phyloP scores from a whole-genome alignment of 305 asterid genomes.

The Solanum hybrid region DNA sequence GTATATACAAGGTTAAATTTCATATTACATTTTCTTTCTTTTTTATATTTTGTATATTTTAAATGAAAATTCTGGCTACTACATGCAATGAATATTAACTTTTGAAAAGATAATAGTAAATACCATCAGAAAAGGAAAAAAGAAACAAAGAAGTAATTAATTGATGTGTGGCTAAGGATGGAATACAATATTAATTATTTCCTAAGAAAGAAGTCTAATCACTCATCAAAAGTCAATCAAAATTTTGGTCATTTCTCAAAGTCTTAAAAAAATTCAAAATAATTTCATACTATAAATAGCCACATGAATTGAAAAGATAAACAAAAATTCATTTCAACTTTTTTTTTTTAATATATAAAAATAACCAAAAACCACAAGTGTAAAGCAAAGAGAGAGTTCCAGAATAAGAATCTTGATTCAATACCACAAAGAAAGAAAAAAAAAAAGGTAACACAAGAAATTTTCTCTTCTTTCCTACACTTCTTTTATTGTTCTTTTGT shows the following conservation, averaged over 20 bases:
- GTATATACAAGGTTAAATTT: not conserved
- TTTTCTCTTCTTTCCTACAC: not conserved
- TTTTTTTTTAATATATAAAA: not conserved
- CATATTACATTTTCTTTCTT: not conserved
- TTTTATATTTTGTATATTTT: not conserved
- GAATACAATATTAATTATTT: constrained; percentile 8
- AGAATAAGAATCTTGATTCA: not conserved
- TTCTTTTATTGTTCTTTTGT: not conserved
- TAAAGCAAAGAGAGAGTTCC: not conserved
- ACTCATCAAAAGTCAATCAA: constrained; percentile 58
- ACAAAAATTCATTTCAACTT: constrained; percentile 37
- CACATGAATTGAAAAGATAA: constrained; percentile 27
- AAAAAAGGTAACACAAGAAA: not conserved
- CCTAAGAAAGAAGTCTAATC: constrained; percentile 48
- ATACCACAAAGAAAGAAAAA: not conserved
- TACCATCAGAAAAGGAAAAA: not conserved
- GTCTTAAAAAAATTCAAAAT: not conserved
- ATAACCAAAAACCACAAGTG: not conserved
- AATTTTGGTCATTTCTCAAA: constrained; percentile 26
- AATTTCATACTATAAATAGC: constrained; percentile 43
- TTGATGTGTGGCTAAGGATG: not conserved
- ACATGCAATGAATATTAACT: not conserved
- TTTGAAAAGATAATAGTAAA: not conserved
- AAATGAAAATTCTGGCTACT: not conserved
- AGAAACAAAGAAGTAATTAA: not conserved